A percentile compares a stretch with the other conserved stretches of the same genome.
Evolutionary conservation across 495 filamentous ascomycete genomes (phyloP).

Genomic region (Penicillium roqueforti): DNA sequence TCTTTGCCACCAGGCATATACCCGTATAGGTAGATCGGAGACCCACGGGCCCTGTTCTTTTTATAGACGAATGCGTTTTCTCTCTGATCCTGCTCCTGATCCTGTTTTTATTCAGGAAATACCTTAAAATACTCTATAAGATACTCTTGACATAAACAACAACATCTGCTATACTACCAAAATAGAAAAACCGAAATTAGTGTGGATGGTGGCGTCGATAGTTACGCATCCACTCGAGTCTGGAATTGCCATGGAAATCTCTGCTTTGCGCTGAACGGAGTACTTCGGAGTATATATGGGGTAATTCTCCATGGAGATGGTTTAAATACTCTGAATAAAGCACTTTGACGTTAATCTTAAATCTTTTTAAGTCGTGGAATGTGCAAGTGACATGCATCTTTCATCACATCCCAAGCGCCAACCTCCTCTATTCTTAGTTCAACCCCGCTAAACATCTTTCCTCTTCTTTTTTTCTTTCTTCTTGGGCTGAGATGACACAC

Average conservation of each 20-base stretch:
- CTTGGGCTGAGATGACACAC: slow-evolving; percentile 12
- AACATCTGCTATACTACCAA: no score
- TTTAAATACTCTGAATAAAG: no score
- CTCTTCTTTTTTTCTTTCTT: slow-evolving; percentile 22
- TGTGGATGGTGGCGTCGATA: slow-evolving; percentile 28
- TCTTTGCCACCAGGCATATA: slow-evolving; percentile 7
- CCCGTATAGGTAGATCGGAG: slow-evolving; percentile 3
- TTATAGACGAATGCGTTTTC: background rate
- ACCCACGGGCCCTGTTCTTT: slow-evolving; percentile 8
- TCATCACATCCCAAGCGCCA: slow-evolving; percentile 12
- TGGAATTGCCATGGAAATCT: slow-evolving; percentile 3
- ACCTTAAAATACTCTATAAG: background rate
- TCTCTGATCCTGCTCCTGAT: background rate
- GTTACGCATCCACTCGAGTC: slow-evolving; percentile 13
- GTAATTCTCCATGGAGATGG: background rate
- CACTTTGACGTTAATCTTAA: background rate
- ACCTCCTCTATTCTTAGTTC: slow-evolving; percentile 13
- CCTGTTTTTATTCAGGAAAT: background rate
- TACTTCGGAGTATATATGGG: background rate
- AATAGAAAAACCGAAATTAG: slow-evolving; percentile 12
- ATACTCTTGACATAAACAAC: background rate
- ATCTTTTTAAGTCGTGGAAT: background rate
- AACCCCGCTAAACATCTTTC: slow-evolving; percentile 9
- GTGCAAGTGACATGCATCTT: slow-evolving; percentile 1
- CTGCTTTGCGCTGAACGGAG: background rate